Evolutionary conservation across 257 asterid species (phyloP).

Genomic region (Gentiana straminea): DNA sequence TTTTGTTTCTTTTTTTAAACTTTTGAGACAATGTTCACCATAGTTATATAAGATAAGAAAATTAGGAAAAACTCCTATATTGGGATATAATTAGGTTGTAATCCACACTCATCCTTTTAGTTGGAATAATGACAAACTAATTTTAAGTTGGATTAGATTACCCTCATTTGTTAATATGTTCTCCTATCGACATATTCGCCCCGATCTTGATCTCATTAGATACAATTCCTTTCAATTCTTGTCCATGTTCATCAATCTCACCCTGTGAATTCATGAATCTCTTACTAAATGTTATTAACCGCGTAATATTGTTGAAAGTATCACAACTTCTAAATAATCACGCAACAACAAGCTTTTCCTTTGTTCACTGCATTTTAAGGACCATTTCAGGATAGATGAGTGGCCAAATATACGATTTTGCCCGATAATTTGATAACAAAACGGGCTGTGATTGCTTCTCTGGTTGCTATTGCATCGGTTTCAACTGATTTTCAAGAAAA

Average conservation of each 20-base stretch:
- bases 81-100: too few relatives aligned
- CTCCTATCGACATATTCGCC: conserved; percentile 41
- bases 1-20: too few relatives aligned
- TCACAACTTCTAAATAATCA: conserved; percentile 51
- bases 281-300: conserved; percentile 57
- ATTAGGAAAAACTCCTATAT: too few relatives aligned
- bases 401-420: too few relatives aligned
- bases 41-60: too few relatives aligned
- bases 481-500: conserved; percentile 67
- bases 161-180: conserved; percentile 15
- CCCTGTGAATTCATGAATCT: conserved; percentile 56
- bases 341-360: conserved; percentile 55
- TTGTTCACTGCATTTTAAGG: conserved; percentile 22
- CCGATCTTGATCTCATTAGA: conserved; percentile 39
- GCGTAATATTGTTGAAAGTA: conserved; percentile 68
- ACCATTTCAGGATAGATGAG: too few relatives aligned
- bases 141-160: too few relatives aligned
- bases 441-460: conserved; percentile 79
- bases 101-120: too few relatives aligned
- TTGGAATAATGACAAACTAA: too few relatives aligned
- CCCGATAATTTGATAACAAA: neutral
- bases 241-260: conserved; percentile 46
- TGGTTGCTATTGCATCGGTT: conserved; percentile 66
- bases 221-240: conserved; percentile 58
- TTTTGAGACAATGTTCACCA: too few relatives aligned